These are phyloP conservation scores for Hymenoscyphus linearis DNA, from an alignment of 2,329 filamentous ascomycete species.

Conservation along the genomic window DNA sequence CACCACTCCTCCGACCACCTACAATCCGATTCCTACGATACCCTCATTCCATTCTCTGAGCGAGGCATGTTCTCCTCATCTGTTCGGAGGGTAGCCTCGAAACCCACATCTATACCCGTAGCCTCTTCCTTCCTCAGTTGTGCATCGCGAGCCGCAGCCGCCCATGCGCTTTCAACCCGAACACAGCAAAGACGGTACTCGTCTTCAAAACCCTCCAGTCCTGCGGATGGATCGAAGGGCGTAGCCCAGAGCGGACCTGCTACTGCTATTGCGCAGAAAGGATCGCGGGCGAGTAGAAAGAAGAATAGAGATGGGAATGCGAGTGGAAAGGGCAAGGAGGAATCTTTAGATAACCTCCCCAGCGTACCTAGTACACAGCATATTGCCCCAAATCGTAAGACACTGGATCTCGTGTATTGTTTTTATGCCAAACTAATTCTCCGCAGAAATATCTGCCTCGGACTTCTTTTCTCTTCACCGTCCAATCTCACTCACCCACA, in stretches of 20 bases:
- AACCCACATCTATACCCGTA: conserved; percentile 26
- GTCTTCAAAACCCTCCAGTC: conserved; percentile 36
- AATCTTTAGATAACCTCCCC: conserved; percentile 54
- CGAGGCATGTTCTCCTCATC: conserved; percentile 33
- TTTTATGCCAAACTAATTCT: conserved; percentile 1
- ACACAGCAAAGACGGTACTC: conserved; percentile 32
- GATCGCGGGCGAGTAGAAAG: conserved; percentile 42
- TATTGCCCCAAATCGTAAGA: conserved; percentile 58
- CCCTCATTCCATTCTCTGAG: conserved; percentile 4
- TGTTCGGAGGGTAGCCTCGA: conserved; percentile 28
- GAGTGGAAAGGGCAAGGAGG: conserved; percentile 35
- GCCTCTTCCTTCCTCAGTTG: conserved; percentile 21
- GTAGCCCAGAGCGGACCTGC: conserved; percentile 20
- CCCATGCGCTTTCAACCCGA: conserved; percentile 27
- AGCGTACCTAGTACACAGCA: conserved; percentile 72
- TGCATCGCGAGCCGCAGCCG: conserved; percentile 23
- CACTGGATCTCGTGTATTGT: neutral
- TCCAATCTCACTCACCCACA: conserved; percentile 81
- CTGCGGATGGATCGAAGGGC: conserved; percentile 32
- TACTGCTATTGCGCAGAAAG: conserved; percentile 39
- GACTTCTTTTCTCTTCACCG: conserved; percentile 95
- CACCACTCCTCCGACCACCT: neutral
- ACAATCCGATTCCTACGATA: neutral
- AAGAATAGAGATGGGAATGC: conserved; percentile 48
- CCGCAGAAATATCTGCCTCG: conserved; percentile 74